Percentiles rank a stretch among this genome's conserved stretches.
phyloP scores from a whole-genome alignment of 2,329 filamentous ascomycete species.

The Fusarium albidum region DNA sequence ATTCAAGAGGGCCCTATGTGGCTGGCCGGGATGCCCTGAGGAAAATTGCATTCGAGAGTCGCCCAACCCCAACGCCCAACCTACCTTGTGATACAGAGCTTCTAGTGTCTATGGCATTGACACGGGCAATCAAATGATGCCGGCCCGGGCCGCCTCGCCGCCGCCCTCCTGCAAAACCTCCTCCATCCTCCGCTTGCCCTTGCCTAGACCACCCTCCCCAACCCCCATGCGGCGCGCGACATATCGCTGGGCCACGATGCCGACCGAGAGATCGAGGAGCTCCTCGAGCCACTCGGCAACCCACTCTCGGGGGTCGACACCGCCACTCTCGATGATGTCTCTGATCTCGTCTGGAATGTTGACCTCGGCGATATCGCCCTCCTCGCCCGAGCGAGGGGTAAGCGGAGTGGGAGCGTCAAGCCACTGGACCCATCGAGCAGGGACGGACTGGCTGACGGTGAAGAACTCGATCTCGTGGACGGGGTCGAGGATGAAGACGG shows the following conservation, averaged over 20 bases:
- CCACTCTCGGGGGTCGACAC: constrained; percentile 95
- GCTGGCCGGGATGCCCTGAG: constrained; percentile 19
- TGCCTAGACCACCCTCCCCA: constrained; percentile 75
- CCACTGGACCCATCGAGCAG: constrained; percentile 89
- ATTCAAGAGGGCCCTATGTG: constrained; percentile 18
- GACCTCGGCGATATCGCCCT: constrained; percentile 50
- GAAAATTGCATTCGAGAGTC: constrained; percentile 30
- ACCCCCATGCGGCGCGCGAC: constrained; percentile 96
- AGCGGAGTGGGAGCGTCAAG: constrained; percentile 76
- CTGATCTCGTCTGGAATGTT: constrained; percentile 81
- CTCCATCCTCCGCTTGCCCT: constrained; percentile 68
- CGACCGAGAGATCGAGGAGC: constrained; percentile 77
- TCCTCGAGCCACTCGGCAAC: constrained; percentile 98
- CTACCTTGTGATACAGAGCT: constrained; percentile 27
- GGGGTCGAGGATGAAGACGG: constrained; percentile 84
- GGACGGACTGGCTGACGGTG: constrained; percentile 82
- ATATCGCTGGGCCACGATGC: constrained; percentile 92
- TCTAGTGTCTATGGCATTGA: constrained; percentile 4
- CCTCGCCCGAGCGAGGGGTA: constrained; percentile 61
- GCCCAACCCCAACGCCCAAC: constrained; percentile 37
- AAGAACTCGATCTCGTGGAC: constrained; percentile 90
- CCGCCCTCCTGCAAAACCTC: constrained; percentile 64
- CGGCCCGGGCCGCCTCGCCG: constrained; percentile 68
- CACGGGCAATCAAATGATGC: constrained; percentile 52
- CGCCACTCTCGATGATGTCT: constrained; percentile 78